A percentile compares a stretch with the other conserved stretches of the same genome.
Evolutionary conservation across 2,329 filamentous ascomycete species (phyloP).

Genomic region (Colletotrichum navitas): DNA sequence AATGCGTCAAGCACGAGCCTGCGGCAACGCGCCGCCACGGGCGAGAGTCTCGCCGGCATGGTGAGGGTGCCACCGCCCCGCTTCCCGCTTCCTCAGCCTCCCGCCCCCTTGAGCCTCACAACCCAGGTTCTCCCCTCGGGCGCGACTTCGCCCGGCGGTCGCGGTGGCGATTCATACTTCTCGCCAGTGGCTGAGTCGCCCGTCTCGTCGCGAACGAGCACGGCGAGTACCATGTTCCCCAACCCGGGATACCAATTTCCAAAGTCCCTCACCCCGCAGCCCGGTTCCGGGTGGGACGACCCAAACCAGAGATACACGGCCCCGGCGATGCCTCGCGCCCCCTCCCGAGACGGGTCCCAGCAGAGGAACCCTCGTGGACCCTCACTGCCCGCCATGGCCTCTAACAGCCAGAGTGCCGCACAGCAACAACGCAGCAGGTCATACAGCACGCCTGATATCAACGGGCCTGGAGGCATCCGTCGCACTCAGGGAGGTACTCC

Average conservation of each 20-base stretch:
- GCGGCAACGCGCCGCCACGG: constrained; percentile 81
- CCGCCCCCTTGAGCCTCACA: constrained; percentile 76
- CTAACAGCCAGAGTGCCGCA: constrained; percentile 65
- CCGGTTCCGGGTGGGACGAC: constrained; percentile 77
- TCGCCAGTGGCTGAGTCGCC: constrained; percentile 87
- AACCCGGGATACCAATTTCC: constrained; percentile 75
- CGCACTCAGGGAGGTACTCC: constrained; percentile 64
- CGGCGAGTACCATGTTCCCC: constrained; percentile 79
- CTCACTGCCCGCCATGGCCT: constrained; percentile 80
- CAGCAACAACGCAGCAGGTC: constrained; percentile 84
- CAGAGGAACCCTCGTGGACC: constrained; percentile 79
- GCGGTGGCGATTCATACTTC: constrained; percentile 88
- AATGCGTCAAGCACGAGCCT: constrained; percentile 82
- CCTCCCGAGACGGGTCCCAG: constrained; percentile 81
- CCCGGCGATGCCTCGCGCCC: constrained; percentile 84
- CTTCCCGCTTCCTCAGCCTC: constrained; percentile 74
- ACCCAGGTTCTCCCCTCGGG: constrained; percentile 58
- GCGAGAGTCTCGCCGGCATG: constrained; percentile 73
- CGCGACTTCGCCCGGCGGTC: constrained; percentile 70
- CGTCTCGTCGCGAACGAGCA: constrained; percentile 80
- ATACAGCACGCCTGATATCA: constrained; percentile 95
- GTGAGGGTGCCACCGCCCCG: constrained; percentile 75
- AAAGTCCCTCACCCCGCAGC: constrained; percentile 77
- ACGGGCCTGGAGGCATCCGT: constrained; percentile 73
- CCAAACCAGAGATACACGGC: constrained; percentile 87